phyloP scores from a whole-genome alignment of 257 asterid genomes.

The Avicennia marina region DNA sequence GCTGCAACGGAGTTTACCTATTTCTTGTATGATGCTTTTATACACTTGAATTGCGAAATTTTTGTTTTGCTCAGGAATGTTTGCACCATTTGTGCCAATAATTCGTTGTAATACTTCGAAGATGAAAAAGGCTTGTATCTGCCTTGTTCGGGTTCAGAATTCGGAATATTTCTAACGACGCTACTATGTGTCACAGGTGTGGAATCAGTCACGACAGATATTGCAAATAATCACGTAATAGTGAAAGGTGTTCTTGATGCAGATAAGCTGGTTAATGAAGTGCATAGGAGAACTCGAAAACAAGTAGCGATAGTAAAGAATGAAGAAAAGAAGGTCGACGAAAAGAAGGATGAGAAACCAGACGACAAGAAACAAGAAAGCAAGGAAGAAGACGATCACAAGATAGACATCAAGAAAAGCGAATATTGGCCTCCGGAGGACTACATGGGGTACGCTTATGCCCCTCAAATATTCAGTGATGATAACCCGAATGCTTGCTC shows the following conservation, averaged over 20 bases:
- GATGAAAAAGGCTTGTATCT: no score
- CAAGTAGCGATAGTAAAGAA: slow-evolving; percentile 64
- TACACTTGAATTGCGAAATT: no score
- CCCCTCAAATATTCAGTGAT: slow-evolving; percentile 81
- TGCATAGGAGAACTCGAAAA: slow-evolving; percentile 74
- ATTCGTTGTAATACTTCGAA: no score
- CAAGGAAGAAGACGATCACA: slow-evolving; percentile 35
- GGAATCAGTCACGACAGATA: slow-evolving; percentile 66
- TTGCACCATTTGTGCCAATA: no score
- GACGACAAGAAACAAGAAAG: slow-evolving; percentile 22
- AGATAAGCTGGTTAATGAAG: slow-evolving; percentile 60
- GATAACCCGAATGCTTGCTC: slow-evolving; percentile 85
- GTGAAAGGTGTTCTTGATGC: slow-evolving; percentile 79
- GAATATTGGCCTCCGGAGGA: slow-evolving; percentile 59
- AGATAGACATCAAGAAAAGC: slow-evolving; percentile 45
- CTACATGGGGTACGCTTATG: slow-evolving; percentile 54
- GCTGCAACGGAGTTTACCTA: no score
- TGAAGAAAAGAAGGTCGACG: slow-evolving; percentile 52
- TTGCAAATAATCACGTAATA: slow-evolving; percentile 44
- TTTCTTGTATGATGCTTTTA: no score
- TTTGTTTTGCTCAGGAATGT: no score
- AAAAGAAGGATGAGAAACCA: slow-evolving; percentile 37
- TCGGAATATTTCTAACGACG: no score
- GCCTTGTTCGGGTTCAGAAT: no score
- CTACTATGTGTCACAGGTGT: slow-evolving; percentile 73